These are phyloP conservation scores for Scedosporium apiospermum DNA, from an alignment of 2,329 filamentous ascomycete genomes.

Conservation along the genomic window DNA sequence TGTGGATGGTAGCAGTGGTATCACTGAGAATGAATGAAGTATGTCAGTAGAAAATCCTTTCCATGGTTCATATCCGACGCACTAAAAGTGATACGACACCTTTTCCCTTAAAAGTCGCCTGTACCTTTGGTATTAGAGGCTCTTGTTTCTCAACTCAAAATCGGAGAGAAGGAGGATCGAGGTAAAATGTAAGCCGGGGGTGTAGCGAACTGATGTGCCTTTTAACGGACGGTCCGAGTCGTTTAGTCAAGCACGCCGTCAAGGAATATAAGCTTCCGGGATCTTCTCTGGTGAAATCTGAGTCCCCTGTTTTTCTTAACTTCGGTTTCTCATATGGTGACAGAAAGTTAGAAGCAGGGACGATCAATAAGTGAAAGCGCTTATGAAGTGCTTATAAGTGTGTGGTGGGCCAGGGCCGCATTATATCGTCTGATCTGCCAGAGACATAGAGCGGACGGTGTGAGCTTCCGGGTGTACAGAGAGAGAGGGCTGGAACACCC, in stretches of 20 bases:
- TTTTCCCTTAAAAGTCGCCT: not conserved
- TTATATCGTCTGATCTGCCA: slow-evolving; percentile 9
- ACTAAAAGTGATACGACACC: not conserved
- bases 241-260: not conserved
- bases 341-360: not conserved
- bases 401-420: slow-evolving; percentile 18
- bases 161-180: not conserved
- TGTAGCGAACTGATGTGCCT: not conserved
- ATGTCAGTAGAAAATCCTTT: slow-evolving; percentile 3
- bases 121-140: not conserved
- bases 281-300: slow-evolving; percentile 21
- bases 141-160: not conserved
- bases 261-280: slow-evolving; percentile 15
- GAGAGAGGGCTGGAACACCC: slow-evolving; percentile 14
- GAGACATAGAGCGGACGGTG: slow-evolving; percentile 1
- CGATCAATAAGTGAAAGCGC: slow-evolving; percentile 7
- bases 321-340: not conserved
- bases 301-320: slow-evolving; percentile 13
- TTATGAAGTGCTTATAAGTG: slow-evolving; percentile 16
- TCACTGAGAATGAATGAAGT: not conserved
- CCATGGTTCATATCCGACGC: not conserved
- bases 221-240: not conserved
- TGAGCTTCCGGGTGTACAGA: slow-evolving; percentile 11
- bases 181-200: not conserved
- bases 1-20: slow-evolving; percentile 2